Base-by-base conservation (phyloP, 2,329 filamentous ascomycete genomes). In the Colletotrichum karsti region DNA sequence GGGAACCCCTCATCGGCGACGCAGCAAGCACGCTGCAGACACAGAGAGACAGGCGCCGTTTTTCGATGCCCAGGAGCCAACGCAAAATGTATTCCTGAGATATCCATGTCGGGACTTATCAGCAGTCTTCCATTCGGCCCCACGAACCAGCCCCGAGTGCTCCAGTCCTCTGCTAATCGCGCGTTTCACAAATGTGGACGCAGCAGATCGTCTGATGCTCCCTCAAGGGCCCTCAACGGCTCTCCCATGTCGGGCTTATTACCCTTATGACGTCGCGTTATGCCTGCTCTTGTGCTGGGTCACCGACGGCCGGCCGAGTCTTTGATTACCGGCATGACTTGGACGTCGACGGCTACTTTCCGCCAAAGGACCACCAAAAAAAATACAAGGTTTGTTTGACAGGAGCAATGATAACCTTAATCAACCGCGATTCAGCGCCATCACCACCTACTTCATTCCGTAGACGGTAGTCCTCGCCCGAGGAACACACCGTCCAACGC, bases 151-250 rank as follows among this genome's bases (percentile, higher is more conserved):
- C 35, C 56, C 41, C 51, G 35, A 56, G 35, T 30, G 44, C 51
- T 35, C 44, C 60, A 64, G 24, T 53, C 13, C 28, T 37, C 39
- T 67, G 60, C 44, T 28, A 30, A 53, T 67, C 46, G 60, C 30
- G 60, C 54, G 65, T 68, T 68, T 68, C 65, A 68, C 13, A 44
- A 54, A 10, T 58, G 53, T 68, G 65, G 65, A 24, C 48, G 65
- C 53, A 58, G 18, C 55, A 68, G 60, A 68, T 68, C 60, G 60
- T 59, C 60, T 65, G 54, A 55, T 64, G 61, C 44, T 65, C 46
- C 44, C 44, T 50, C 57, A 41, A 41, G 44, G 42, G n/a, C 60
- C n/a, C 53, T 44, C n/a, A 41, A 67, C 24, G 26, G 28, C 51
- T 18, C 20, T 67, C 30, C 51, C 35, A 57, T 57, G 20, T 20